Percentiles rank a stretch among this genome's conserved stretches.
phyloP scores from a whole-genome alignment of 257 asterid species.

The Nicotiana otophora region DNA sequence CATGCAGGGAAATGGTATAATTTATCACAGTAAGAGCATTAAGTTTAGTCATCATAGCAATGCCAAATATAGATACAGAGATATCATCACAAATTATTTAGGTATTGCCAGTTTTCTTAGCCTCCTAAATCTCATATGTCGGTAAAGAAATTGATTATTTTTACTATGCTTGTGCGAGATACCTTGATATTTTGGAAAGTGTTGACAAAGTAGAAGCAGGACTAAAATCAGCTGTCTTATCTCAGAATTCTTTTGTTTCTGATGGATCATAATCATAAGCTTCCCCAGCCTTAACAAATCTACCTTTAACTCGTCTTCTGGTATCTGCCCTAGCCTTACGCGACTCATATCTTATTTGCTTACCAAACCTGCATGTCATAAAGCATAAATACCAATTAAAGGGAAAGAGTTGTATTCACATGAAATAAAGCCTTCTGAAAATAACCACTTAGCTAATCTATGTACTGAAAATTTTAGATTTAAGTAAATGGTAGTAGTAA shows the following conservation, averaged over 20 bases:
- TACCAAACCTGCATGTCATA: constrained; percentile 56
- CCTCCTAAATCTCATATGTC: too few species aligned
- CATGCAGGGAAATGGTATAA: not conserved
- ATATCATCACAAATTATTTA: not conserved
- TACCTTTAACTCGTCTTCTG: constrained; percentile 81
- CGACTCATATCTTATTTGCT: constrained; percentile 85
- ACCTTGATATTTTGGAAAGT: constrained; percentile 1
- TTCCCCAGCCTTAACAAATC: constrained; percentile 89
- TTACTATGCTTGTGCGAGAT: not conserved
- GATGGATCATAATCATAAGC: constrained; percentile 47
- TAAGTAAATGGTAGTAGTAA: not conserved
- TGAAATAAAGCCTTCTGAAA: not conserved
- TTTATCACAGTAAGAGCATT: not conserved
- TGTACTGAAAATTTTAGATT: not conserved
- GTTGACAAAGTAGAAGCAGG: constrained; percentile 6
- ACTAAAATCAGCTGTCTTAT: not conserved
- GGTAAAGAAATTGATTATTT: not conserved
- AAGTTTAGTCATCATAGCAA: not conserved
- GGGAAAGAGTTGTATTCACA: not conserved
- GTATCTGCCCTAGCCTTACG: constrained; percentile 94
- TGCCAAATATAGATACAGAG: not conserved
- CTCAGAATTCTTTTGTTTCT: constrained; percentile 31
- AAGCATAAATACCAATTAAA: not conserved
- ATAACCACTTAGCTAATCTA: not conserved
- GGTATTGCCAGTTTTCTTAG: too few species aligned